Evolutionary conservation across 352 stramenopile genomes (phyloP).

Genomic region (Globisporangium emineosum): DNA sequence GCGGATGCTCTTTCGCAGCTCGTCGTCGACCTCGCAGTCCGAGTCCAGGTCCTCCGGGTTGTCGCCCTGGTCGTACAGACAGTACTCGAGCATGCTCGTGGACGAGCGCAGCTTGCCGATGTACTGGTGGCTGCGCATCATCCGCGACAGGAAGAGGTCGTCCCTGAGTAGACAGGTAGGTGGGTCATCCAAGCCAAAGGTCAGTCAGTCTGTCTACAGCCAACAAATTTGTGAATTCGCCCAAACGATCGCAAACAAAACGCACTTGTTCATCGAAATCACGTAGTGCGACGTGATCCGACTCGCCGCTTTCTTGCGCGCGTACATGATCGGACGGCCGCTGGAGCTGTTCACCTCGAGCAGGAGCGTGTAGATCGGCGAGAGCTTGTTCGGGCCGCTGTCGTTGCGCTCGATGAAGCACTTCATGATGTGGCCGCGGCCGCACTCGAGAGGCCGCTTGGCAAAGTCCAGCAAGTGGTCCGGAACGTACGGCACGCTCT

Average conservation of each 20-base stretch:
- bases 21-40: constrained; percentile 76
- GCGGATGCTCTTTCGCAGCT: constrained; percentile 70
- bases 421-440: constrained; percentile 78
- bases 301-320: constrained; percentile 68
- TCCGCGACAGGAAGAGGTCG: constrained; percentile 74
- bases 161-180: constrained; percentile 29
- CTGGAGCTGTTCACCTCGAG: constrained; percentile 85
- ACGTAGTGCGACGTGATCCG: constrained; percentile 86
- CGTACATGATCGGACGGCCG: constrained; percentile 80
- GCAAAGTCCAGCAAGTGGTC: constrained; percentile 84
- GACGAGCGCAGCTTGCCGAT: constrained; percentile 84
- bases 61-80: constrained; percentile 80
- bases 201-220: background rate
- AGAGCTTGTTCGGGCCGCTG: constrained; percentile 70
- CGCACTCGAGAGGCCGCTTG: constrained; percentile 66
- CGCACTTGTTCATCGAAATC: constrained; percentile 79
- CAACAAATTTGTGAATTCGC: too few relatives aligned
- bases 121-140: constrained; percentile 83
- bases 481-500: constrained; percentile 76
- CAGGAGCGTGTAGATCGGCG: constrained; percentile 79
- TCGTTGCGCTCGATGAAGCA: constrained; percentile 89
- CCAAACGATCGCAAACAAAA: background rate
- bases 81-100: constrained; percentile 82
- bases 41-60: constrained; percentile 85
- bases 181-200: background rate